Evolutionary conservation across 225 moss, liverwort and hornwort species (phyloP).

Genomic region (Polytrichum commune): DNA sequence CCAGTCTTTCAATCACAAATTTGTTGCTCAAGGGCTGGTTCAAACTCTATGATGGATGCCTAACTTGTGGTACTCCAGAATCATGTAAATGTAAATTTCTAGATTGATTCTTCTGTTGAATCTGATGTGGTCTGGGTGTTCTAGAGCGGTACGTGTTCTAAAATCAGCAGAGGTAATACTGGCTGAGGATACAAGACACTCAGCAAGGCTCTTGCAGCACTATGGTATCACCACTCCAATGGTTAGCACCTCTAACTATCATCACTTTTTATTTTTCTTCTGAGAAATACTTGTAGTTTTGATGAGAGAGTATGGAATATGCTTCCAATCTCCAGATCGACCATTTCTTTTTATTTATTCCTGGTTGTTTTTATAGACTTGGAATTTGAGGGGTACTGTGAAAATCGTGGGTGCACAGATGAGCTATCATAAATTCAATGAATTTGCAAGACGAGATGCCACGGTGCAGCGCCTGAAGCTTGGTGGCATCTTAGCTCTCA

Average conservation of each 20-base stretch:
- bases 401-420: conserved; percentile 44
- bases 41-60: too few relatives aligned
- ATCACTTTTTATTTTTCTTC: not conserved
- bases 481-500: conserved; percentile 84
- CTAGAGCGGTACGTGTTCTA: conserved; percentile 82
- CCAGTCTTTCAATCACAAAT: not conserved
- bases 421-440: conserved; percentile 99
- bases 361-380: not conserved
- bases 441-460: conserved; percentile 63
- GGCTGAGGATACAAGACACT: conserved; percentile 96
- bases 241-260: conserved; percentile 36
- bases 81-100: not conserved
- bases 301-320: not conserved
- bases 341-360: not conserved
- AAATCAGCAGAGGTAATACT: conserved; percentile 80
- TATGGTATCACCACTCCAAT: conserved; percentile 79
- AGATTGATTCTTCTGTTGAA: not conserved
- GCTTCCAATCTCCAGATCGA: not conserved
- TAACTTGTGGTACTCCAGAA: not conserved
- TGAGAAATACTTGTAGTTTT: too few relatives aligned
- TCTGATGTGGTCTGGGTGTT: conserved; percentile 3
- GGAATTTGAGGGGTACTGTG: not conserved
- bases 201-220: conserved; percentile 73
- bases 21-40: not conserved
- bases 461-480: conserved; percentile 64